Conservation (phyloP, 495 filamentous ascomycete species). For the Xanthoparmelia taractica region DNA sequence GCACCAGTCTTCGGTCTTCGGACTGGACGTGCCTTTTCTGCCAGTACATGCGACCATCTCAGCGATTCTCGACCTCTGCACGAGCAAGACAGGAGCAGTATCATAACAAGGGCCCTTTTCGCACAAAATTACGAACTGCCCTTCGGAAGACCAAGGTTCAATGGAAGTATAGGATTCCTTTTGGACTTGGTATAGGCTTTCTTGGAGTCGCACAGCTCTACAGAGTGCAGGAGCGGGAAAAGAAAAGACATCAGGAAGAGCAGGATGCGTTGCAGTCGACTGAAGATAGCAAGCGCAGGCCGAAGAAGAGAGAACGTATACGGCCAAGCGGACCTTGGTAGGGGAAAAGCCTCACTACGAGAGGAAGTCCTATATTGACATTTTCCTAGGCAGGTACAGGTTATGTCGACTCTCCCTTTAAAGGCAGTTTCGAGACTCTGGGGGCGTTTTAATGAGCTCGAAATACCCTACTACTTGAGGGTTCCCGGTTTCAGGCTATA, state of each 20-base stretch:
- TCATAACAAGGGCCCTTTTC: conserved; percentile 51
- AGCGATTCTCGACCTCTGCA: conserved; percentile 23
- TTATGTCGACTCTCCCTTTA: conserved; percentile 91
- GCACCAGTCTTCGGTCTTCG: too few species aligned
- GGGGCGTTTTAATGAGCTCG: conserved; percentile 91
- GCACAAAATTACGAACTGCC: conserved; percentile 53
- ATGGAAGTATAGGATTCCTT: conserved; percentile 88
- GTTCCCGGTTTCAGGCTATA: conserved; percentile 95
- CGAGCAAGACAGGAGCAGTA: conserved; percentile 32
- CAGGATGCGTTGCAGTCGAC: conserved; percentile 37
- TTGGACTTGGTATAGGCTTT: conserved; percentile 80
- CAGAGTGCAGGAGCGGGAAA: conserved; percentile 54
- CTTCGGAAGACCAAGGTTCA: conserved; percentile 68
- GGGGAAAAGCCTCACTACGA: conserved; percentile 12
- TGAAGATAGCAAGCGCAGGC: conserved; percentile 34
- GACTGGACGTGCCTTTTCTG: conserved; percentile 18
- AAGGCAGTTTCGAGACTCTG: conserved; percentile 90
- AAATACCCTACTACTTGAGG: conserved; percentile 82
- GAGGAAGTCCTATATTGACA: conserved; percentile 12
- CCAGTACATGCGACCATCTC: background rate
- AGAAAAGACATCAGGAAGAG: conserved; percentile 39
- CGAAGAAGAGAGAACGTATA: conserved; percentile 61
- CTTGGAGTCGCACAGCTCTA: conserved; percentile 81
- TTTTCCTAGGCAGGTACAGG: conserved; percentile 68
- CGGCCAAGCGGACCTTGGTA: conserved; percentile 85